Evolutionary conservation across 306 rosid genomes (phyloP), one percentile per base, ranked within the genome.

Genomic region (Potentilla sterilis): DNA sequence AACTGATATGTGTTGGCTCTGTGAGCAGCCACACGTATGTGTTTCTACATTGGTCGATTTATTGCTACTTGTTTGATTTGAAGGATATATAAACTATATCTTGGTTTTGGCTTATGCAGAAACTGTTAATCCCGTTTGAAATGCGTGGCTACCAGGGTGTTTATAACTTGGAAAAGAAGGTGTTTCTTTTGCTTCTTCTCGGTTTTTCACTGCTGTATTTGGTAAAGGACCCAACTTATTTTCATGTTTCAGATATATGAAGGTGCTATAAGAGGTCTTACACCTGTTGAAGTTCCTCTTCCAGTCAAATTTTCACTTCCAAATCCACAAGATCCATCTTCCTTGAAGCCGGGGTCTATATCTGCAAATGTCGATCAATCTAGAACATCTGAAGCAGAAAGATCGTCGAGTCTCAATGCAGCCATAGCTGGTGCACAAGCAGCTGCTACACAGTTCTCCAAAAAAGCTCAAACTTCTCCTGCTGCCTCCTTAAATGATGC

Each of bases 61-160:
- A 18, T 49, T 69, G 41, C 28, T 13, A 9, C 40, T 63, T 54
- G 21, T 58, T 2, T 77, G 18, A 58, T 48, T 78, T 70, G 67
- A 21, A 75, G 18, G 38, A 47, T 47, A 1, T 47, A 42, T 34
- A 18, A 37, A 37, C 24, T 37, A 21, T 64, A 15, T 37, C 12
- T 32, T 64, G 69, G 41, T 35, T 37, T 64, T 49, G 63, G 22
- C 32, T 72, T 43, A 77, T 82, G 46, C 89, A 95, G 97, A 95
- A 81, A 83, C 76, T 92, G 88, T 75, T 90, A 85, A 82, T 95
- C 81, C 99, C 99, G 0, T 92, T 95, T 67, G 99, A 95, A 91
- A 95, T 95, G 99, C 96, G 97, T 37, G 99, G 99, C 16, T 87
- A 83, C 85, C 99, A 92, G 75, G 81, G 99, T 43, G 93, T 95